Conservation (phyloP, 495 filamentous ascomycete genomes). For the Xylaria scruposa region DNA sequence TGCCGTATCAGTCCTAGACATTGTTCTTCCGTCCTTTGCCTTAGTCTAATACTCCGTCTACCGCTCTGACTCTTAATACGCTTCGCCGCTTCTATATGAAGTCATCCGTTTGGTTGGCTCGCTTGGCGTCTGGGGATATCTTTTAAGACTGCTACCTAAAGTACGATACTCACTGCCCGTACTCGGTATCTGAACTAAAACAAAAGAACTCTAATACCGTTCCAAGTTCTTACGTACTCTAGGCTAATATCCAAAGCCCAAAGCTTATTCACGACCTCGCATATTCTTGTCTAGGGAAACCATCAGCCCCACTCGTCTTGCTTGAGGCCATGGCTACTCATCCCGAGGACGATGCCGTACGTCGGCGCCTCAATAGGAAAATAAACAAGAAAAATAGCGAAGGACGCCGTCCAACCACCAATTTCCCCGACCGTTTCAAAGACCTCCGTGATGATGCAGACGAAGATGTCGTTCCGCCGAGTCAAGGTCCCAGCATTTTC, state of each 20-base stretch:
- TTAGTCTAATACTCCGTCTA: not conserved
- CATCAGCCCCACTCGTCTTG: not conserved
- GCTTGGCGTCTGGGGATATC: slow-evolving; percentile 13
- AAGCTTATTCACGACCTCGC: not conserved
- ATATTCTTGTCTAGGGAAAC: not conserved
- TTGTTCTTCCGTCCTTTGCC: not conserved
- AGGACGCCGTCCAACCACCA: slow-evolving; percentile 66
- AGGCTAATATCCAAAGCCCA: not conserved
- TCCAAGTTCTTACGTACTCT: not conserved
- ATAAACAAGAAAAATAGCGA: slow-evolving; percentile 66
- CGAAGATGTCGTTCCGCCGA: slow-evolving; percentile 74
- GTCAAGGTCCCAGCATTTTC: slow-evolving; percentile 53
- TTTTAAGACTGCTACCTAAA: not conserved
- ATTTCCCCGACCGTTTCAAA: slow-evolving; percentile 78
- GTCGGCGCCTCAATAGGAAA: slow-evolving; percentile 54
- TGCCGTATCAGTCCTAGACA: slow-evolving; percentile 1
- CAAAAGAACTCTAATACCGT: not conserved
- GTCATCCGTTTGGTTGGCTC: not conserved
- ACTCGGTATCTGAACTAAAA: not conserved
- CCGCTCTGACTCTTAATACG: slow-evolving; percentile 5
- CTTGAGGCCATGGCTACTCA: slow-evolving; percentile 31
- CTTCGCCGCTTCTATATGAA: slow-evolving; percentile 6
- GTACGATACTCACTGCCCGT: not conserved
- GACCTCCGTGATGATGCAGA: slow-evolving; percentile 69
- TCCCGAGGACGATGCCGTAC: slow-evolving; percentile 30